Evolutionary conservation across 805 yeast species (phyloP), one percentile per base, ranked within the genome.

Genomic region (Starmerella sirachaensis): DNA sequence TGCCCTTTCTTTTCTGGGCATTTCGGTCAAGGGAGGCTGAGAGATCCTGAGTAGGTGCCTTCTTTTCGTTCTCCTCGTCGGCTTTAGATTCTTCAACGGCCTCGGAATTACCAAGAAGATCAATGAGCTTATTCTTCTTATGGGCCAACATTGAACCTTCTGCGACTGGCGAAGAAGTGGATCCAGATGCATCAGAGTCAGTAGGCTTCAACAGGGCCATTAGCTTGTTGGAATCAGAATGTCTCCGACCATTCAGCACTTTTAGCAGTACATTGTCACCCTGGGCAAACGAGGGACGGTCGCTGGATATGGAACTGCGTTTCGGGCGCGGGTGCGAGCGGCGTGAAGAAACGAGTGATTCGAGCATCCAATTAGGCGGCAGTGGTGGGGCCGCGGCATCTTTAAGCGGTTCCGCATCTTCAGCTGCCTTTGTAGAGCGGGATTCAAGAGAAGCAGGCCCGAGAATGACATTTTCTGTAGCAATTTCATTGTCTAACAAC

Each of bases 401-500:
- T 9, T 26, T 9, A n/a, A 26, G 7, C 11, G 39, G 10, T 10
- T 11, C 1, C 28, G 29, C 31, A 3, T 16, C 17, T 2, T 29
- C 11, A 12, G 39, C 25, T 8, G 22, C 14, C 6, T 21, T 12
- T n/a, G 16, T 30, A 13, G 28, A 18, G 13, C 32, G 23, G 33
- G 18, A 26, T 7, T 24, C 33, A 3, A 32, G 31, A 1, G 42
- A 19, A 5, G 42, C 37, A 17, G 38, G 40, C 30, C 28, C 23
- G n/a, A 9, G 14, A 10, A 35, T 33, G 13, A 23, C 16, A 17
- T 35, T 21, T n/a, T 39, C 40, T 2, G 43, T 33, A 7, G 41
- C 42, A 14, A 50, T 49, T 35, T 54, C 53, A 13, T 36, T 43
- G 18, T 46, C 38, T 19, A 56, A 48, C 19, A 57, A 44, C 8